Conservation (phyloP, 805 yeast genomes). For the Barnettozyma sp. region DNA sequence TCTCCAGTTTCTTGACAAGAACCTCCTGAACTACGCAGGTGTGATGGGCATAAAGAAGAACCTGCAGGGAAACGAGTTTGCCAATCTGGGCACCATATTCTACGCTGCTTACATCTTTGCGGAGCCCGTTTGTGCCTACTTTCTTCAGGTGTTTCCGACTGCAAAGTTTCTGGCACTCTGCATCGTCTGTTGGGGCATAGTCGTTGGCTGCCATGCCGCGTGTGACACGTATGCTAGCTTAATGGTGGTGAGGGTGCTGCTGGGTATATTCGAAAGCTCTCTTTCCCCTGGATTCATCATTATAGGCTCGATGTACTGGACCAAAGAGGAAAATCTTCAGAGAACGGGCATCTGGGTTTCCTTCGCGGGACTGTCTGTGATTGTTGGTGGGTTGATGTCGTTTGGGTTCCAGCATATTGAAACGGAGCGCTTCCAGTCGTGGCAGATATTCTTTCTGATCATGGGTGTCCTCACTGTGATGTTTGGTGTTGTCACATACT, state of each 20-base stretch:
- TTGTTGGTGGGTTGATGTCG: slow-evolving; percentile 40
- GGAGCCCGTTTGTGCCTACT: slow-evolving; percentile 43
- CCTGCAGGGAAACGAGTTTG: slow-evolving; percentile 41
- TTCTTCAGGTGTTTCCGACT: slow-evolving; percentile 46
- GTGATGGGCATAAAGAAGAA: slow-evolving; percentile 55
- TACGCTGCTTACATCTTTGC: slow-evolving; percentile 48
- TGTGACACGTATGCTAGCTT: slow-evolving; percentile 45
- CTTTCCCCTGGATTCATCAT: slow-evolving; percentile 51
- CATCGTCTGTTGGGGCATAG: slow-evolving; percentile 48
- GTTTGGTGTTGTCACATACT: slow-evolving; percentile 40
- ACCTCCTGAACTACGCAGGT: slow-evolving; percentile 53
- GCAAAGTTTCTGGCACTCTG: slow-evolving; percentile 43
- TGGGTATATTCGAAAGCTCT: slow-evolving; percentile 50
- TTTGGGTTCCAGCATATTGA: slow-evolving; percentile 48
- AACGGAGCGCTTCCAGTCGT: slow-evolving; percentile 37
- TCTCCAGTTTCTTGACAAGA: slow-evolving; percentile 52
- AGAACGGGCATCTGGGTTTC: slow-evolving; percentile 52
- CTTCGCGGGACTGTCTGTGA: slow-evolving; percentile 47
- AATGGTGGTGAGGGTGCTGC: slow-evolving; percentile 46
- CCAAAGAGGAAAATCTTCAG: slow-evolving; percentile 42
- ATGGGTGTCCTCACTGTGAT: slow-evolving; percentile 47
- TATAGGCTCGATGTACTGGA: slow-evolving; percentile 58
- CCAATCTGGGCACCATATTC: slow-evolving; percentile 46
- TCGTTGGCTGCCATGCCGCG: slow-evolving; percentile 45
- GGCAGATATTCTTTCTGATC: slow-evolving; percentile 55